Evolutionary conservation across 1,284 basidiomycete species (phyloP), one percentile per base, ranked within the genome.

Genomic region (Schizophyllum commune): DNA sequence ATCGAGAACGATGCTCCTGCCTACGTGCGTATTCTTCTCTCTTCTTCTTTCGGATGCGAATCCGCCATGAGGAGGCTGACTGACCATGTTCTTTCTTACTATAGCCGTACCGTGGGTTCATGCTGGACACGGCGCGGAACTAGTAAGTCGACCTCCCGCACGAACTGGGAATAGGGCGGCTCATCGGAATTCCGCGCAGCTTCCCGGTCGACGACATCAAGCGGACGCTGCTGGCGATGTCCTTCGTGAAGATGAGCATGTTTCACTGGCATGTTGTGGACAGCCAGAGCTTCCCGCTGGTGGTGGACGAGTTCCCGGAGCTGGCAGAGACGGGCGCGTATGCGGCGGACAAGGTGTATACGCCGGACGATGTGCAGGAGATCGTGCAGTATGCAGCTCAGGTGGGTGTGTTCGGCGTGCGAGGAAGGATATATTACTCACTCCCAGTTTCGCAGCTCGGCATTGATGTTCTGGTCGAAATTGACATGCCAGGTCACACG

Each of bases 241-340:
- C 87, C 63, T 86, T 84, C 82, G 89, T 90, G 66, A 39, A 87
- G 82, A 78, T 89, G 62, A 89, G 84, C 70, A 82, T 82, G 32
- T 85, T 92, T 73, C 90, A 93, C 70, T 92, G 89, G 91, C 91
- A 94, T 69, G 79, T 90, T 58, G 87, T 88, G 39, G 86, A 89
- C 71, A 83, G 82, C 65, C 85, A 89, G 71, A 86, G 85, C 62
- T 95, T 91, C 79, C 91, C 92, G 0, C 77, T 94, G 17, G 76
- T 81, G 33, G 72, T 92, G 33, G 79, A 84, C 4, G 82, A 80
- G 6, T 87, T 83, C 70, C 78, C 81, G 1, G 81, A 88, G 61
- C 74, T 95, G 1, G 75, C 89, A 0, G 67, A 72, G 20, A 79
- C 81, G 20, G 92, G 89, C n/a, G 88, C 92, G 5, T 94, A 94